phyloP scores from a whole-genome alignment of 2,329 filamentous ascomycete species.

The Pseudocercospora cruenta region DNA sequence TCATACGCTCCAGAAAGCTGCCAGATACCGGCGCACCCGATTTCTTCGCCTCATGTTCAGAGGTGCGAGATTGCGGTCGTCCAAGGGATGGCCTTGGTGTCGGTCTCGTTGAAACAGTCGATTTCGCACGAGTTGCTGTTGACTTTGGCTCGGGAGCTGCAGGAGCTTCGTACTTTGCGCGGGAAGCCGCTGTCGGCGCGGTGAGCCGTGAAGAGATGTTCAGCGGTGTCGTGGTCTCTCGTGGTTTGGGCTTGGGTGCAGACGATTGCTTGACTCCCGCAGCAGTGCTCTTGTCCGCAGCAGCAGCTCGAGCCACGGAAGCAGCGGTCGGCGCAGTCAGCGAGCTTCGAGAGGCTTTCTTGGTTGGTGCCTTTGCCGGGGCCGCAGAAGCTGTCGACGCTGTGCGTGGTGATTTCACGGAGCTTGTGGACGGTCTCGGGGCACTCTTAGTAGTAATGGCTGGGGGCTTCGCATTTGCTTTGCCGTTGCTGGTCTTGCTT shows the following conservation, averaged over 20 bases:
- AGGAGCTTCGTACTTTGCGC: constrained; percentile 59
- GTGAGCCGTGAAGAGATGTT: constrained; percentile 69
- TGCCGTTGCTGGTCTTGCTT: constrained; percentile 22
- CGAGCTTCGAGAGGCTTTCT: constrained; percentile 40
- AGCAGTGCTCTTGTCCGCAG: constrained; percentile 26
- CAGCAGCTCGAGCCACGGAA: constrained; percentile 34
- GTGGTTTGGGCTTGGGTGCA: constrained; percentile 51
- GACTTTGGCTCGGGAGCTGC: constrained; percentile 33
- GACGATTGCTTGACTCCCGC: constrained; percentile 23
- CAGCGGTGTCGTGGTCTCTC: constrained; percentile 70
- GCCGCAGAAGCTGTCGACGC: constrained; percentile 16
- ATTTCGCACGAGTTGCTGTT: constrained; percentile 36
- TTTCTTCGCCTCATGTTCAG: constrained; percentile 41
- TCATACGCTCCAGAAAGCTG: constrained; percentile 78
- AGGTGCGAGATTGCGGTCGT: constrained; percentile 53
- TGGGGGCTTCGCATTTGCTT: constrained; percentile 20
- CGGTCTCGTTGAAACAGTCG: constrained; percentile 37
- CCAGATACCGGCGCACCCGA: constrained; percentile 65
- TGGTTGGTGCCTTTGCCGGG: constrained; percentile 15
- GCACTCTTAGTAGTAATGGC: constrained; percentile 24
- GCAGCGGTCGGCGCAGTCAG: constrained; percentile 41
- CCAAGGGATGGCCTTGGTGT: constrained; percentile 44
- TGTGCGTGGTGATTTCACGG: constrained; percentile 21
- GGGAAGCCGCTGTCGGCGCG: constrained; percentile 71
- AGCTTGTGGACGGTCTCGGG: constrained; percentile 18